phyloP scores from a whole-genome alignment of 2,329 filamentous ascomycete species.

The Aspergillus sp. region DNA sequence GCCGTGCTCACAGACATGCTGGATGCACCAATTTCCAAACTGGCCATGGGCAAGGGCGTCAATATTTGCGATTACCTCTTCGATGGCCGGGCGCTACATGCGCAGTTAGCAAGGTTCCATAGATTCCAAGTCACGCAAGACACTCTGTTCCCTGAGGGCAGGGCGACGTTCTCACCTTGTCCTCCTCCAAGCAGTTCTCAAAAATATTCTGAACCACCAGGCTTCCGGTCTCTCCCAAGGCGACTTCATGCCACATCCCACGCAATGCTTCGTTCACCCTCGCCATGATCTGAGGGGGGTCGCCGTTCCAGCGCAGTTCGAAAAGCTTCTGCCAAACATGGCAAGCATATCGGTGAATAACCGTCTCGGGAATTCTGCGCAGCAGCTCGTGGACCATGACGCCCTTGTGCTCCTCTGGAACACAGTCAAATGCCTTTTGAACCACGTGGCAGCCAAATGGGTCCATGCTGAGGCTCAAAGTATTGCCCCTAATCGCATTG shows the following conservation, averaged over 20 bases:
- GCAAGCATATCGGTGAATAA: slow-evolving; percentile 96
- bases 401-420: slow-evolving; percentile 94
- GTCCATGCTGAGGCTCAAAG: slow-evolving; percentile 92
- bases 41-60: slow-evolving; percentile 95
- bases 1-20: slow-evolving; percentile 97
- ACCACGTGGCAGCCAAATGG: slow-evolving; percentile 97
- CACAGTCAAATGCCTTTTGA: slow-evolving; percentile 96
- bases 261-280: slow-evolving; percentile 91
- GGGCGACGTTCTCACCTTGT: slow-evolving; percentile 61
- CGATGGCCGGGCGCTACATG: slow-evolving; percentile 82
- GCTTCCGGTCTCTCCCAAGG: slow-evolving; percentile 91
- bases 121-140: neutral
- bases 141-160: neutral
- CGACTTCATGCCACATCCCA: slow-evolving; percentile 99
- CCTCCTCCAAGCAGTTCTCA: slow-evolving; percentile 96
- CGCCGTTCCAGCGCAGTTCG: slow-evolving; percentile 88
- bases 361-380: slow-evolving; percentile 89
- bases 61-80: slow-evolving; percentile 89
- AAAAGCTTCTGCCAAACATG: slow-evolving; percentile 99
- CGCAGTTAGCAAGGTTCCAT: slow-evolving; percentile 11
- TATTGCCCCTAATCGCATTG: slow-evolving; percentile 86
- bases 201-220: slow-evolving; percentile 99
- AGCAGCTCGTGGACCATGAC: slow-evolving; percentile 98
- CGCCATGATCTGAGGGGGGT: slow-evolving; percentile 95
- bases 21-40: slow-evolving; percentile 99